Evolutionary conservation across 1,284 basidiomycete genomes (phyloP).

Genomic region (Pseudozyma thailandica): DNA sequence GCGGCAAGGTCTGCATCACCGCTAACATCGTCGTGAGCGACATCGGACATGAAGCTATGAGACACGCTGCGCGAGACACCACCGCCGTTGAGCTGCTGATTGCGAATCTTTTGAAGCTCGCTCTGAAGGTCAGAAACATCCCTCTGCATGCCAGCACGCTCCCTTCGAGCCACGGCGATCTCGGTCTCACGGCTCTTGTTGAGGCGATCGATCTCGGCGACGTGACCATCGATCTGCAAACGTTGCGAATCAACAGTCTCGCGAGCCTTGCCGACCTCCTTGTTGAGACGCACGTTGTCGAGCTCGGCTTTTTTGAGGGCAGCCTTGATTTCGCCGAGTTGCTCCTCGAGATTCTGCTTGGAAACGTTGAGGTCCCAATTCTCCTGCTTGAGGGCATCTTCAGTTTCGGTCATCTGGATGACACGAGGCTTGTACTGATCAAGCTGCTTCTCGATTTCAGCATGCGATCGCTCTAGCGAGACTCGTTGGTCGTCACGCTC

Average conservation of each 20-base stretch:
- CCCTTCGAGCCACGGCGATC: constrained; percentile 86
- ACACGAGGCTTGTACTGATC: constrained; percentile 59
- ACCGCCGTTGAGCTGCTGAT: constrained; percentile 41
- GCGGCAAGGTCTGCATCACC: constrained; percentile 37
- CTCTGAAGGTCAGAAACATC: constrained; percentile 91
- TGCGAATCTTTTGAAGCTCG: constrained; percentile 71
- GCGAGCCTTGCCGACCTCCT: constrained; percentile 78
- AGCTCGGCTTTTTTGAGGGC: constrained; percentile 78
- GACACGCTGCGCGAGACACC: constrained; percentile 47
- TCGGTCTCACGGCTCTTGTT: constrained; percentile 91
- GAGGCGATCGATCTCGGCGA: constrained; percentile 77
- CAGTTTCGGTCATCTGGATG: constrained; percentile 56
- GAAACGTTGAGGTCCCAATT: constrained; percentile 98
- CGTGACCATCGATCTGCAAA: constrained; percentile 82
- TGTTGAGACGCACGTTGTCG: constrained; percentile 83
- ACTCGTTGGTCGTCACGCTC: constrained; percentile 57
- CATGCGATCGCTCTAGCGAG: constrained; percentile 39
- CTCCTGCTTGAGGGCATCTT: constrained; percentile 87
- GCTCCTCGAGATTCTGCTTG: constrained; percentile 83
- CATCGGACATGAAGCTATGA: constrained; percentile 51
- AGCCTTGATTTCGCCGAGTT: constrained; percentile 77
- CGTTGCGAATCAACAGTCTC: constrained; percentile 86
- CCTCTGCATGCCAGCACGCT: constrained; percentile 84
- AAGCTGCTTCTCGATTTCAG: constrained; percentile 58
- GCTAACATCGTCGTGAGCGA: constrained; percentile 30